Conservation (phyloP, 768 basidiomycete genomes). For the Lactarius evosmus region DNA sequence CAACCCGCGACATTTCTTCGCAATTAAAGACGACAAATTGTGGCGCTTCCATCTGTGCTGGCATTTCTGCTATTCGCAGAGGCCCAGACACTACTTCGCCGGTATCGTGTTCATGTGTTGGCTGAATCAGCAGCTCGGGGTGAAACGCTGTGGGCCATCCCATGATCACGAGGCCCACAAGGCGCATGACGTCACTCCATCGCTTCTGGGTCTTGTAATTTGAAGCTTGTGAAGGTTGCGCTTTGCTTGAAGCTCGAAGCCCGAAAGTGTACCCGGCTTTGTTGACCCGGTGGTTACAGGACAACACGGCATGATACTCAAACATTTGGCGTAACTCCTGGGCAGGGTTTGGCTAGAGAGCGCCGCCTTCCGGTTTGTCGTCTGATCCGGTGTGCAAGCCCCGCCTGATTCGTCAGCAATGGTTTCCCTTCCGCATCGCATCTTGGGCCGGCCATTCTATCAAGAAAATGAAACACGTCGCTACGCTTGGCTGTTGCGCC, state of each 20-base stretch:
- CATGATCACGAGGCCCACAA: neutral
- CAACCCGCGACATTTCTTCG: neutral
- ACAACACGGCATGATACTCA: neutral
- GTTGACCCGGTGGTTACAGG: neutral
- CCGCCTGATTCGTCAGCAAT: conserved; percentile 21
- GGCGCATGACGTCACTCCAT: neutral
- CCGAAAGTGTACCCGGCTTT: neutral
- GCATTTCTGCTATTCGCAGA: neutral
- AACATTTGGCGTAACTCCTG: neutral
- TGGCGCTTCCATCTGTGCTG: neutral
- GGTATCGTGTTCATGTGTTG: neutral
- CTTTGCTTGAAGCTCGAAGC: too few species aligned
- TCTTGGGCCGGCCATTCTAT: neutral
- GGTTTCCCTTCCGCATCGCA: neutral
- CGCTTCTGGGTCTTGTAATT: neutral
- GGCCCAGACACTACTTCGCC: neutral
- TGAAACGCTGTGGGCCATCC: neutral
- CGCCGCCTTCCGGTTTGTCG: neutral
- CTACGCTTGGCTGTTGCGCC: neutral
- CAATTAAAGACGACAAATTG: neutral
- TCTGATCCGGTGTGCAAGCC: neutral
- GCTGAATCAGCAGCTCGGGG: neutral
- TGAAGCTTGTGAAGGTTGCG: too few species aligned
- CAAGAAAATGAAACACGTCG: neutral
- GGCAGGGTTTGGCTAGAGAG: neutral